A percentile compares a stretch with the other conserved stretches of the same genome.
Conservation (phyloP, 2,329 filamentous ascomycete species). For the Colletotrichum melonis region DNA sequence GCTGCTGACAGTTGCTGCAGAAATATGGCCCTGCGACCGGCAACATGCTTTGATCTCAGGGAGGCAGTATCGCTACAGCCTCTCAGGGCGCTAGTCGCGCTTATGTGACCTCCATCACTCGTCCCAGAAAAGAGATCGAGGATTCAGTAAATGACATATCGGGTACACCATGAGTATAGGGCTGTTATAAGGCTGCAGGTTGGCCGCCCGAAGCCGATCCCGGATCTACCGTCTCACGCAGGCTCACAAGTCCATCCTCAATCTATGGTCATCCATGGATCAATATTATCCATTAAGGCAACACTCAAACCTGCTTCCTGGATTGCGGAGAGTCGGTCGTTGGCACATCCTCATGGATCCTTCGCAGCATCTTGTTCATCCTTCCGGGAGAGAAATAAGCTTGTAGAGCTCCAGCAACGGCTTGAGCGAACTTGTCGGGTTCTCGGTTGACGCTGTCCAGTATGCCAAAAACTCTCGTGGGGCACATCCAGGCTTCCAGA, state of each 20-base stretch:
- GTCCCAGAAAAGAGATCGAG: no score
- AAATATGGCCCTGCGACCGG: no score
- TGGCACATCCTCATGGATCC: slow-evolving; percentile 5
- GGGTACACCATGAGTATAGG: no score
- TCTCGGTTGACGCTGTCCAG: neutral
- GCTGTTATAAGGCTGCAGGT: neutral
- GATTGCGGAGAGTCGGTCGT: neutral
- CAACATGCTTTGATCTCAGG: no score
- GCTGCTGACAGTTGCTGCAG: no score
- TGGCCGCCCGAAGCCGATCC: neutral
- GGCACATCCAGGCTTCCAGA: neutral
- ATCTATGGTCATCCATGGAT: no score
- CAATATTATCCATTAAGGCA: neutral
- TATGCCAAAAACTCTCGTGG: neutral
- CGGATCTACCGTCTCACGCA: neutral
- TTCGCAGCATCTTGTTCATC: neutral
- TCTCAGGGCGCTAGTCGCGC: no score
- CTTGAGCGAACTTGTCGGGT: neutral
- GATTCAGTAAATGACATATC: no score
- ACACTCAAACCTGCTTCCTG: neutral
- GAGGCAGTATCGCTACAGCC: no score
- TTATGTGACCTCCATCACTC: no score
- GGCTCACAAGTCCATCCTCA: neutral
- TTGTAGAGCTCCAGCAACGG: neutral
- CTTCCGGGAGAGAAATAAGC: neutral